These are phyloP conservation scores for Chlorella sp. DNA, from an alignment of 139 green algal genomes.

Conservation along the genomic window DNA sequence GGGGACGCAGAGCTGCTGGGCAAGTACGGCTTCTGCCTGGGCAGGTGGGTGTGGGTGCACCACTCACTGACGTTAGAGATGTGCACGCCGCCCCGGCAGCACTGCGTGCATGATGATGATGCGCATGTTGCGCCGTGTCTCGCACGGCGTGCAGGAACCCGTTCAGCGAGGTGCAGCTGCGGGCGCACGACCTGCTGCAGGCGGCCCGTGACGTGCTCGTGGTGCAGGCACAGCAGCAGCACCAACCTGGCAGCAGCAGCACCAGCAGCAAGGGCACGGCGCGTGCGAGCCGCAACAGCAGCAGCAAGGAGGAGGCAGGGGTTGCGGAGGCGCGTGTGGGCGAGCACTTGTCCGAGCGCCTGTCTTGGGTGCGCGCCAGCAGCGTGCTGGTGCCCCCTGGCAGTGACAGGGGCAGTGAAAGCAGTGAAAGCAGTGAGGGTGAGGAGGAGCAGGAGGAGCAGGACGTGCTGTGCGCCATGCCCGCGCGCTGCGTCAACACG, in stretches of 20 bases:
- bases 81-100: too few species aligned
- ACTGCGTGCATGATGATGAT: not conserved
- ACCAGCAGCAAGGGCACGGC: too few species aligned
- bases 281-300: too few species aligned
- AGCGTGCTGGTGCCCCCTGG: too few species aligned
- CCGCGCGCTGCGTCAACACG: not conserved
- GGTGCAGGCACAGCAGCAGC: too few species aligned
- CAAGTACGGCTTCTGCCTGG: constrained; percentile 44
- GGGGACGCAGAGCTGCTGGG: constrained; percentile 39
- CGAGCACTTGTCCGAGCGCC: not conserved
- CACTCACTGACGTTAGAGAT: not conserved
- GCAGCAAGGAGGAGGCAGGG: too few species aligned
- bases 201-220: too few species aligned
- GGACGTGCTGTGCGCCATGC: not conserved
- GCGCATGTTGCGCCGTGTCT: not conserved
- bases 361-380: not conserved
- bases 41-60: not conserved
- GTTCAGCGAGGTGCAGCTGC: constrained; percentile 22
- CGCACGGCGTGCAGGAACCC: constrained; percentile 5
- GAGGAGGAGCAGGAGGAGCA: not conserved
- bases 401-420: not conserved
- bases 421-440: not conserved
- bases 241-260: too few species aligned
- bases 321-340: not conserved
- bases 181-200: constrained; percentile 5